These are phyloP conservation scores for Nematodospora valgi DNA, from an alignment of 805 yeast genomes.

Conservation along the genomic window DNA sequence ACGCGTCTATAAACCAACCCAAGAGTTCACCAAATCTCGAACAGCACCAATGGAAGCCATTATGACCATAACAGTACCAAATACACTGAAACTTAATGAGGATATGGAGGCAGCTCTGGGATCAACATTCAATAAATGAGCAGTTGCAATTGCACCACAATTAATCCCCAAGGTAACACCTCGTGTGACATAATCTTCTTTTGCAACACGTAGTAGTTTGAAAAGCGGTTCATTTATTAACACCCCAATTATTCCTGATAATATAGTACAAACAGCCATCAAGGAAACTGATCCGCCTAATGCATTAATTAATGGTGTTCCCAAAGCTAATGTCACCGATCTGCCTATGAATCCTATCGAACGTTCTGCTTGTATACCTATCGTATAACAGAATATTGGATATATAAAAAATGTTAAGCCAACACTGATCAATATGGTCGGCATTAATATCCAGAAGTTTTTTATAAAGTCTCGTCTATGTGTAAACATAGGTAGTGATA, in stretches of 20 bases:
- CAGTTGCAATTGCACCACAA: constrained; percentile 83
- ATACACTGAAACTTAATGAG: constrained; percentile 64
- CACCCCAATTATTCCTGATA: constrained; percentile 76
- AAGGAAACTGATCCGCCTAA: constrained; percentile 66
- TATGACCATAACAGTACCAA: constrained; percentile 71
- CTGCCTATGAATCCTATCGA: constrained; percentile 77
- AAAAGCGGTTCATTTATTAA: constrained; percentile 55
- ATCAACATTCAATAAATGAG: constrained; percentile 63
- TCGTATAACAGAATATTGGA: constrained; percentile 62
- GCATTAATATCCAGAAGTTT: constrained; percentile 56
- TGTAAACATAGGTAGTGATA: constrained; percentile 74
- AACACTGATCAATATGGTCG: constrained; percentile 56
- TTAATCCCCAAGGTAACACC: constrained; percentile 76
- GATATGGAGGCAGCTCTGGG: constrained; percentile 82
- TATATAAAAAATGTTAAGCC: constrained; percentile 61
- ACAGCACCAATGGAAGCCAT: constrained; percentile 53
- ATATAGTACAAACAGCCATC: constrained; percentile 75
- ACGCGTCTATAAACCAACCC: constrained; percentile 16
- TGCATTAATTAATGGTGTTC: constrained; percentile 68
- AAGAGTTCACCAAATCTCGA: constrained; percentile 17
- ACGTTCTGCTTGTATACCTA: constrained; percentile 59
- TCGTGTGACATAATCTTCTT: constrained; percentile 66
- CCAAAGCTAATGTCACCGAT: constrained; percentile 75
- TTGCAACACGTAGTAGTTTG: constrained; percentile 49
- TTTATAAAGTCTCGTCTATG: constrained; percentile 60